Conservation (phyloP, 1,284 basidiomycete species). For the Austroboletus niveus region DNA sequence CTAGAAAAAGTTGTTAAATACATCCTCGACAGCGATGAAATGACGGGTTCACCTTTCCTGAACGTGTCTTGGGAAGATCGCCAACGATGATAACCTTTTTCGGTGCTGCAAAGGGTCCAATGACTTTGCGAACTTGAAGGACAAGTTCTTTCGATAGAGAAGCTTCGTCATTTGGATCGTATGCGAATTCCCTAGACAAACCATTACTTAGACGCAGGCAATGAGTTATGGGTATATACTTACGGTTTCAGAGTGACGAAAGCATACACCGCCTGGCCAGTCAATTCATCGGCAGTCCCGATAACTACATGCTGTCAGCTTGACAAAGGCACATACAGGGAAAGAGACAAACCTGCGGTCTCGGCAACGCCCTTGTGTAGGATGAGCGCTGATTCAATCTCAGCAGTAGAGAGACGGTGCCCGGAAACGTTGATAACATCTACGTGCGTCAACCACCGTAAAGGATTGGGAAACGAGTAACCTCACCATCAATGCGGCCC, state of each 20-base stretch:
- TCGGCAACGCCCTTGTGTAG: conserved; percentile 94
- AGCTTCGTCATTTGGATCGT: conserved; percentile 66
- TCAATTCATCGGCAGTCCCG: conserved; percentile 85
- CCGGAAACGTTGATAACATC: conserved; percentile 95
- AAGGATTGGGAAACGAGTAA: conserved; percentile 5
- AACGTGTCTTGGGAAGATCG: conserved; percentile 95
- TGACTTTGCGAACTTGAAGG: conserved; percentile 93
- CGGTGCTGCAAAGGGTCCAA: conserved; percentile 93
- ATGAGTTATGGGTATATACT: conserved; percentile 22
- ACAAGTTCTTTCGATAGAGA: conserved; percentile 85
- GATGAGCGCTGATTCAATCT: conserved; percentile 96
- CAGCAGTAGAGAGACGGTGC: conserved; percentile 94
- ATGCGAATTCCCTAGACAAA: conserved; percentile 73
- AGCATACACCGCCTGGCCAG: conserved; percentile 83
- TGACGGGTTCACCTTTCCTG: conserved; percentile 74
- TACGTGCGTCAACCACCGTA: conserved; percentile 27
- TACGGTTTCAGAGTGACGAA: conserved; percentile 83
- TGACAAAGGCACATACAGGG: neutral
- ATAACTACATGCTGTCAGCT: conserved; percentile 53
- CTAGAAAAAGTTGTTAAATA: conserved; percentile 35
- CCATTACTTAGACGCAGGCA: neutral
- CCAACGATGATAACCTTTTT: conserved; percentile 87
- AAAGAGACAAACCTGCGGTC: conserved; percentile 62
- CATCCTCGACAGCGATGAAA: neutral
- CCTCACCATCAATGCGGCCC: conserved; percentile 90